phyloP scores from a whole-genome alignment of 768 basidiomycete species.

The Trametes sanguinea region DNA sequence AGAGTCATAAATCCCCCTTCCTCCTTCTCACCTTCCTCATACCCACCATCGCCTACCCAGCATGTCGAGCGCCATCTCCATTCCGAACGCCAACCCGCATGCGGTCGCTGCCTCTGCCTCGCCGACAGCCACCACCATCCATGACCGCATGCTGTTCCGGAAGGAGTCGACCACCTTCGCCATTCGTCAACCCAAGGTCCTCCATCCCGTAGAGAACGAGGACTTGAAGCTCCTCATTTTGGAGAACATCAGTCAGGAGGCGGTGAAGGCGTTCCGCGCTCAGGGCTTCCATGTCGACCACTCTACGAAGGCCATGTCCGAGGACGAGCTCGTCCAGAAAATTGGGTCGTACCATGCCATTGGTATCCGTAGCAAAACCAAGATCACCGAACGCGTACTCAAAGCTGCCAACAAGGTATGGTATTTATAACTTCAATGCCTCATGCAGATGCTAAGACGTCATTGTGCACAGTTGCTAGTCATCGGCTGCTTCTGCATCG shows the following conservation, averaged over 20 bases:
- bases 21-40: not conserved
- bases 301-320: constrained; percentile 79
- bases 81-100: constrained; percentile 36
- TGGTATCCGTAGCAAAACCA: constrained; percentile 97
- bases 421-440: not conserved
- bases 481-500: constrained; percentile 99
- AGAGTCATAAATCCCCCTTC: constrained; percentile 6
- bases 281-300: constrained; percentile 95
- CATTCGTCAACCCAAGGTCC: constrained; percentile 63
- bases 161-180: constrained; percentile 34
- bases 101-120: constrained; percentile 56
- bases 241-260: constrained; percentile 94
- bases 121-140: constrained; percentile 47
- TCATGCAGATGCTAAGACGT: not conserved
- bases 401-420: constrained; percentile 83
- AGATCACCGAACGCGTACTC: constrained; percentile 88
- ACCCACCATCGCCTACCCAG: constrained; percentile 6
- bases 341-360: constrained; percentile 88
- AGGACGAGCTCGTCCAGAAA: constrained; percentile 87
- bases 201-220: constrained; percentile 83
- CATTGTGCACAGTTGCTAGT: constrained; percentile 71
- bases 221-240: constrained; percentile 81
- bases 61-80: constrained; percentile 55
- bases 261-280: constrained; percentile 73
- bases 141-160: constrained; percentile 48